These are phyloP conservation scores for Cymodocea nodosa DNA, from an alignment of 116 monocot genomes.

Conservation along the genomic window DNA sequence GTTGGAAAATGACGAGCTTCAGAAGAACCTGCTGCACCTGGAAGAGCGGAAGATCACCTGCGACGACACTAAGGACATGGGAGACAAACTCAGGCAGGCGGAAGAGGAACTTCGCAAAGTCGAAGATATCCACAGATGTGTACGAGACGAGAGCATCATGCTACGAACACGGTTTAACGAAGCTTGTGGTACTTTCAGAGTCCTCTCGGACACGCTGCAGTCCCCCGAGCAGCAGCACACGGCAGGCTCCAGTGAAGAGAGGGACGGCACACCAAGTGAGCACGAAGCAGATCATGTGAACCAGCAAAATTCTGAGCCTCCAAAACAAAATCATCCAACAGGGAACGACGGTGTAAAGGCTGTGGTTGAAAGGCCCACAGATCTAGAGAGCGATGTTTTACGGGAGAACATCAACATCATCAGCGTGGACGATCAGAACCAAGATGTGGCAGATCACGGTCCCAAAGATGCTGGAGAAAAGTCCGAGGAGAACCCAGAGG, in stretches of 20 bases:
- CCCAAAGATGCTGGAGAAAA: background rate
- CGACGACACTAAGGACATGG: constrained; percentile 18
- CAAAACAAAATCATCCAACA: too few species aligned
- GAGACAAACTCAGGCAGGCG: constrained; percentile 36
- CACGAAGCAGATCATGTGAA: background rate
- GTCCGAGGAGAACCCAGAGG: background rate
- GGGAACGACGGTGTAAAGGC: background rate
- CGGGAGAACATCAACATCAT: background rate
- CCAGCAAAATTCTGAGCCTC: too few species aligned
- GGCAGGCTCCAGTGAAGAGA: background rate
- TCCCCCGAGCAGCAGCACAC: constrained; percentile 7
- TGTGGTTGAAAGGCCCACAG: background rate
- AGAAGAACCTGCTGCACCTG: constrained; percentile 31
- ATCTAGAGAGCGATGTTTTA: background rate
- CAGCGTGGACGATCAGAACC: background rate
- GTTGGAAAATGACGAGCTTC: constrained; percentile 46
- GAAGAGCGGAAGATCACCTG: constrained; percentile 41
- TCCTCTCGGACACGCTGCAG: constrained; percentile 43
- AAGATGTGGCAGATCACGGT: background rate
- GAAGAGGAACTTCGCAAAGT: constrained; percentile 44
- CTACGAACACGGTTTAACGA: constrained; percentile 22
- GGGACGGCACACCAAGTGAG: background rate
- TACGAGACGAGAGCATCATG: constrained; percentile 24
- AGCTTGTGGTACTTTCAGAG: constrained; percentile 17
- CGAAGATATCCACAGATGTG: constrained; percentile 24